Evolutionary conservation across 2,329 filamentous ascomycete genomes (phyloP).

Genomic region (Myriosclerotinia duriaeana): DNA sequence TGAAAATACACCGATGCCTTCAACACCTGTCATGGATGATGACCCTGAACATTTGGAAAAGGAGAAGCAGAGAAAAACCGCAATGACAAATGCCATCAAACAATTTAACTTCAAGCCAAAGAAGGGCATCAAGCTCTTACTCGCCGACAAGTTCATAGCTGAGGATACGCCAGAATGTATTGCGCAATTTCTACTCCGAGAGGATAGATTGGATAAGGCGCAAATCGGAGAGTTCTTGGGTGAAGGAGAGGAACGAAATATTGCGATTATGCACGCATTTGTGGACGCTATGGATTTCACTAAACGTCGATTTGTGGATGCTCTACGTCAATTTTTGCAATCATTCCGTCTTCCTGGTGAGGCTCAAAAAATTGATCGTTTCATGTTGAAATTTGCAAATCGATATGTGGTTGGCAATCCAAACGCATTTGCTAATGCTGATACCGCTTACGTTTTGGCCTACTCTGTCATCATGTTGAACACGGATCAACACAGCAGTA

Average conservation of each 20-base stretch:
- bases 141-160: slow-evolving; percentile 83
- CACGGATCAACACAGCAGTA: slow-evolving; percentile 89
- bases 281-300: slow-evolving; percentile 93
- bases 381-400: slow-evolving; percentile 99
- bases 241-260: slow-evolving; percentile 88
- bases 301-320: slow-evolving; percentile 88
- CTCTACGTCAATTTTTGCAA: slow-evolving; percentile 86
- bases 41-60: slow-evolving; percentile 93
- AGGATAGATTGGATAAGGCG: slow-evolving; percentile 85
- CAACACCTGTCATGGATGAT: slow-evolving; percentile 74
- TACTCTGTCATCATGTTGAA: slow-evolving; percentile 98
- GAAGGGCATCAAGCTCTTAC: slow-evolving; percentile 78
- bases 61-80: slow-evolving; percentile 91
- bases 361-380: slow-evolving; percentile 97
- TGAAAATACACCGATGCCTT: slow-evolving; percentile 56
- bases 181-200: slow-evolving; percentile 75
- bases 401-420: slow-evolving; percentile 93
- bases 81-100: slow-evolving; percentile 80
- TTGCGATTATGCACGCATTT: slow-evolving; percentile 98
- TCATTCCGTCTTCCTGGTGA: slow-evolving; percentile 93
- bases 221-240: slow-evolving; percentile 93
- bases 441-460: slow-evolving; percentile 92
- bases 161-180: slow-evolving; percentile 79
- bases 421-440: slow-evolving; percentile 95
- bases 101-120: slow-evolving; percentile 99